These are phyloP conservation scores for Solanum appendiculatum DNA, from an alignment of 257 asterid species.

Conservation along the genomic window DNA sequence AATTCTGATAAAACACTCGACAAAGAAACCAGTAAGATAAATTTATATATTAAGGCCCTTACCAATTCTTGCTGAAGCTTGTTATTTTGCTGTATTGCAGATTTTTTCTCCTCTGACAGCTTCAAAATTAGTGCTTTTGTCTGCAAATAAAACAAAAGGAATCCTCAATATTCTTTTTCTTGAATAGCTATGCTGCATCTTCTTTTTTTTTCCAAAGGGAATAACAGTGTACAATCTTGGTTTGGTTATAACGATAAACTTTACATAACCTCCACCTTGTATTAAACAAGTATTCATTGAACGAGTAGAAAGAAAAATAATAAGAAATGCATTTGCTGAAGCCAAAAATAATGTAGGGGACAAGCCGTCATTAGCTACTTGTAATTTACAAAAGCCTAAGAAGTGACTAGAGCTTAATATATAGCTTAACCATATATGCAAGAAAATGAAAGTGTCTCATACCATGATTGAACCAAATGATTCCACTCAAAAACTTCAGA, in stretches of 20 bases:
- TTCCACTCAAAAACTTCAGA: background rate
- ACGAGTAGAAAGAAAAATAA: background rate
- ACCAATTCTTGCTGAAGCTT: conserved; percentile 67
- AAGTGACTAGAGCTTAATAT: background rate
- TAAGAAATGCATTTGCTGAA: background rate
- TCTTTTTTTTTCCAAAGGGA: background rate
- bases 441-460: background rate
- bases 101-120: conserved; percentile 71
- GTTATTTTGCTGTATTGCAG: conserved; percentile 51
- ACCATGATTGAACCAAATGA: background rate
- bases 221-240: background rate
- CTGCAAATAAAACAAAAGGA: conserved; percentile 29
- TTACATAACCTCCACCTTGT: background rate
- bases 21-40: background rate
- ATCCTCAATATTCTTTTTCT: background rate
- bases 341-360: background rate
- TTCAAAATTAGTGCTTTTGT: conserved; percentile 56
- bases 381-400: background rate
- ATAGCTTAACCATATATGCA: background rate
- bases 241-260: background rate
- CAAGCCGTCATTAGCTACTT: background rate
- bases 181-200: background rate
- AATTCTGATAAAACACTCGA: background rate
- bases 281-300: background rate
- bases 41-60: background rate